Conservation (phyloP, 768 basidiomycete genomes). For the Boletellus sp. region DNA sequence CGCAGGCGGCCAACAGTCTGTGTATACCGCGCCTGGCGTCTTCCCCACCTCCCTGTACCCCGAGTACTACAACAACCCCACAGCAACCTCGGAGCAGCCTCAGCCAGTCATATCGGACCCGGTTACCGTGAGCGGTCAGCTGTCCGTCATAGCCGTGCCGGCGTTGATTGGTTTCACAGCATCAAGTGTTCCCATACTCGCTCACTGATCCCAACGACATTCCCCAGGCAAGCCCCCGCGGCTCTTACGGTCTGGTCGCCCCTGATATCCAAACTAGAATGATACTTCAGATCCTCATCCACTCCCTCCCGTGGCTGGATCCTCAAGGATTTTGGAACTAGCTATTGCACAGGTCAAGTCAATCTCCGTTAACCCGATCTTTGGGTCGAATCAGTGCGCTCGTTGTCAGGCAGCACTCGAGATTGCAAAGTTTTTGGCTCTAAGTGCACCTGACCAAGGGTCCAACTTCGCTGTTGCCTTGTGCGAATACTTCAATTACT, state of each 20-base stretch:
- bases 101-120: slow-evolving; percentile 79
- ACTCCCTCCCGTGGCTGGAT: slow-evolving; percentile 54
- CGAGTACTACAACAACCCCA: slow-evolving; percentile 71
- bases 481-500: slow-evolving; percentile 59
- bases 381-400: slow-evolving; percentile 52
- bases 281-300: slow-evolving; percentile 63
- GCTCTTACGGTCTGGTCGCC: background rate
- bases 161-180: slow-evolving; percentile 35
- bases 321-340: slow-evolving; percentile 43
- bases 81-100: slow-evolving; percentile 65
- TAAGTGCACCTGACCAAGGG: slow-evolving; percentile 60
- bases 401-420: slow-evolving; percentile 59
- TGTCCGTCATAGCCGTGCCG: background rate
- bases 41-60: slow-evolving; percentile 65
- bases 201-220: slow-evolving; percentile 63
- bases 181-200: slow-evolving; percentile 52
- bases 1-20: slow-evolving; percentile 13
- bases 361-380: slow-evolving; percentile 49
- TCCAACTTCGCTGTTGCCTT: slow-evolving; percentile 53
- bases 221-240: slow-evolving; percentile 36
- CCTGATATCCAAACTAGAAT: slow-evolving; percentile 31
- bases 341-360: slow-evolving; percentile 58
- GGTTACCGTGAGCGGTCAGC: slow-evolving; percentile 44
- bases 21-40: slow-evolving; percentile 53
- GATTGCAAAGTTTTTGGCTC: slow-evolving; percentile 60